Evolutionary conservation across 495 filamentous ascomycete genomes (phyloP), one percentile per base, ranked within the genome.

Genomic region (Elasticomyces elasticus): DNA sequence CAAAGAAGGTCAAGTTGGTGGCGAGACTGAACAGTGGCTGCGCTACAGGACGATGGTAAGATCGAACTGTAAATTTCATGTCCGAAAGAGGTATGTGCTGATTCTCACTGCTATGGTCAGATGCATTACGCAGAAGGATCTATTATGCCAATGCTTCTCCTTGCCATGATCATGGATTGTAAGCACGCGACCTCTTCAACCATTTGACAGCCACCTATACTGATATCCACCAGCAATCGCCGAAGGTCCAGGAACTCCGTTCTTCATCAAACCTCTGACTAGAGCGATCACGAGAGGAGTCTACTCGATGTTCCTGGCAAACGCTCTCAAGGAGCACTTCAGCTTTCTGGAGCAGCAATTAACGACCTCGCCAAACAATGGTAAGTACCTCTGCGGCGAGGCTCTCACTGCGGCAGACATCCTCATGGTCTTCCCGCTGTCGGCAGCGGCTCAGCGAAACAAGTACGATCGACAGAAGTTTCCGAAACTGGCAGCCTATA

Each of bases 101-200:
- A 10, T 10, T 37, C n/a, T 10, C 10, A 37, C 33, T 37, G 10
- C 33, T 10, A n/a, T n/a, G n/a, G n/a, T n/a, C n/a, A 3, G 23
- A 77, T 94, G 75, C 85, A 95, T 65, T 95, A 89, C 68, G 73
- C 78, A 10, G 89, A 96, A 67, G 87, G 87, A 22, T 83, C 74
- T 57, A 66, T 94, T 56, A 91, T 92, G 87, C 71, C 78, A 2
- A 76, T 79, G 54, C 51, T 87, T 59, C 64, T 89, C 12, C 69
- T 85, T 48, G 67, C 69, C 12, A 54, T 87, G 22, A 61, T 89
- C 27, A 66, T 81, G 30, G 66, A 75, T 31, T 65, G 80, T 83
- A 72, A 63, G 79, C 71, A 24, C n/a, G n/a, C n/a, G n/a, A n/a
- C 17, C 35, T 30, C 20, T 28, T 45, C 9, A 28, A 13, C 17